Conservation (phyloP, 2,329 filamentous ascomycete genomes). For the Aquanectria penicillioides region DNA sequence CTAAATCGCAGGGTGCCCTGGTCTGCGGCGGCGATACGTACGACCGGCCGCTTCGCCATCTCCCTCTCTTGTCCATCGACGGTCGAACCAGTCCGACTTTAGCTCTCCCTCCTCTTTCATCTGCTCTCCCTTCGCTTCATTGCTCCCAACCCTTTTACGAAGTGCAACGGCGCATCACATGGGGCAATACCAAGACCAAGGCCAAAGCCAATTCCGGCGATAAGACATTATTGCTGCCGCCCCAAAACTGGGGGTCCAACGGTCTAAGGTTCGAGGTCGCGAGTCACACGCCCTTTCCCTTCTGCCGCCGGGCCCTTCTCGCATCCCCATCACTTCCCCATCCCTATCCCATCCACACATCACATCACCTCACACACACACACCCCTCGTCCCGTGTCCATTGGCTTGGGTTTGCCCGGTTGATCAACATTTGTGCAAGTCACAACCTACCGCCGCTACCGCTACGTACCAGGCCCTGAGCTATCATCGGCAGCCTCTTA, state of each 20-base stretch:
- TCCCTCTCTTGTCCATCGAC: slow-evolving; percentile 10
- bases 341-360: not conserved
- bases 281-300: slow-evolving; percentile 12
- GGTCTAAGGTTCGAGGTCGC: slow-evolving; percentile 7
- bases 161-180: slow-evolving; percentile 1
- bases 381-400: slow-evolving; percentile 8
- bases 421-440: slow-evolving; percentile 19
- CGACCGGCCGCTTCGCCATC: slow-evolving; percentile 14
- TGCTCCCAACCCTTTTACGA: slow-evolving; percentile 5
- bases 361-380: slow-evolving; percentile 7
- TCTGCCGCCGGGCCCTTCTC: slow-evolving; percentile 3
- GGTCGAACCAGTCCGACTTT: slow-evolving; percentile 9
- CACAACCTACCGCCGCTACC: slow-evolving; percentile 1
- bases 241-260: slow-evolving; percentile 3
- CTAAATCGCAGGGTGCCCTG: slow-evolving; percentile 22
- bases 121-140: slow-evolving; percentile 4
- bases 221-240: slow-evolving; percentile 28
- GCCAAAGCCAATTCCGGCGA: slow-evolving; percentile 26
- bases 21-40: slow-evolving; percentile 17
- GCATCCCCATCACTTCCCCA: not conserved
- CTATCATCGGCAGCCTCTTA: slow-evolving; percentile 11
- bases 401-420: slow-evolving; percentile 2
- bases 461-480: slow-evolving; percentile 15
- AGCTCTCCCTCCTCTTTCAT: slow-evolving; percentile 25
- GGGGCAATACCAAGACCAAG: slow-evolving; percentile 14